phyloP scores from a whole-genome alignment of 1,284 basidiomycete genomes.

The Cutaneotrichosporon dermatis region DNA sequence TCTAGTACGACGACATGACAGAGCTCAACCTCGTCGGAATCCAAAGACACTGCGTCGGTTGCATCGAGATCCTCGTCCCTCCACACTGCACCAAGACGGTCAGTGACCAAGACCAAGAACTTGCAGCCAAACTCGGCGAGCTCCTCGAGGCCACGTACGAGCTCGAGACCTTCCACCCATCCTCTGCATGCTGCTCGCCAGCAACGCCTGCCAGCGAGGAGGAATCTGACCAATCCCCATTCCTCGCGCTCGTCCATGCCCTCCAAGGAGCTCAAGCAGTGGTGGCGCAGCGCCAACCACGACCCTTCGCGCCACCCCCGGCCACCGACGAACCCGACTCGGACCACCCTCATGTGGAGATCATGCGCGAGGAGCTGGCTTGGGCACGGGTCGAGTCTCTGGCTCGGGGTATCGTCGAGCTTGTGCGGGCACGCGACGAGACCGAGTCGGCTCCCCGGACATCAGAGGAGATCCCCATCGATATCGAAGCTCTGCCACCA shows the following conservation, averaged over 20 bases:
- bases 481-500: constrained; percentile 12
- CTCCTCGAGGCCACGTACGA: constrained; percentile 40
- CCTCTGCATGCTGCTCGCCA: constrained; percentile 14
- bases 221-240: constrained; percentile 5
- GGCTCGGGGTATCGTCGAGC: constrained; percentile 21
- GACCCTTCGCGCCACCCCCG: background rate
- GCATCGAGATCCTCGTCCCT: constrained; percentile 25
- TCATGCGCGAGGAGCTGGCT: constrained; percentile 25
- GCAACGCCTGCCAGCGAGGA: constrained; percentile 10
- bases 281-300: constrained; percentile 1
- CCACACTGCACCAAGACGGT: background rate
- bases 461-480: background rate
- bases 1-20: constrained; percentile 19
- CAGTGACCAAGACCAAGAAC: constrained; percentile 16
- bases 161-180: constrained; percentile 32
- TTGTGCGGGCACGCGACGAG: constrained; percentile 19
- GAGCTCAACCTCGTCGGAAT: constrained; percentile 26
- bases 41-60: constrained; percentile 29
- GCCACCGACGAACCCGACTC: background rate
- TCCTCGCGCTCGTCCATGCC: constrained; percentile 5
- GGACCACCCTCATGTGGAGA: background rate
- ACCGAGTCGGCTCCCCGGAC: background rate
- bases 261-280: constrained; percentile 7
- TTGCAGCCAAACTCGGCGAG: constrained; percentile 31
- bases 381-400: constrained; percentile 34